These are phyloP conservation scores for Lolium multiflorum DNA, from an alignment of 176 grass and related monocot species.

Conservation along the genomic window DNA sequence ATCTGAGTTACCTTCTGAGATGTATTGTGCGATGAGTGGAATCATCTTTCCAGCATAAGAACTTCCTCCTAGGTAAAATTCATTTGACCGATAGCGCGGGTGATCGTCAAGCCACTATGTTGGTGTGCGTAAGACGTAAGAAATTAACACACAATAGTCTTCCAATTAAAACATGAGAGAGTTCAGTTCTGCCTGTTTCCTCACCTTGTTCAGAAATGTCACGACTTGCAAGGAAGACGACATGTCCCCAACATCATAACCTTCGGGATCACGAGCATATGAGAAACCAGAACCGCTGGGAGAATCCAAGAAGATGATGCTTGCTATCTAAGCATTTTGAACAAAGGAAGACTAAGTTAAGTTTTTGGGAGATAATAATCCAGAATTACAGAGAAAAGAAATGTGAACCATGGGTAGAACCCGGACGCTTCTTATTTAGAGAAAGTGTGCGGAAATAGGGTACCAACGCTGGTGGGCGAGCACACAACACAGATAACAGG, in stretches of 20 bases:
- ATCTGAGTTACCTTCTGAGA: conserved; percentile 57
- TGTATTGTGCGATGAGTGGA: conserved; percentile 45
- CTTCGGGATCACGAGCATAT: conserved; percentile 44
- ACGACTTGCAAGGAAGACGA: conserved; percentile 50
- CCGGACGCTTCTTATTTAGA: no score
- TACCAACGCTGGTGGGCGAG: no score
- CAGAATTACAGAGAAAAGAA: no score
- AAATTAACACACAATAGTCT: background rate
- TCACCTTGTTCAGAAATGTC: conserved; percentile 64
- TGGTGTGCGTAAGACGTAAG: background rate
- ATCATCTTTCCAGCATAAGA: conserved; percentile 64
- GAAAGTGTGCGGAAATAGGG: no score
- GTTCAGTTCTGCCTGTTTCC: background rate
- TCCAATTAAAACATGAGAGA: background rate
- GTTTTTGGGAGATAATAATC: no score
- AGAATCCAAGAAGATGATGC: conserved; percentile 70
- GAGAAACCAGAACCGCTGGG: conserved; percentile 73
- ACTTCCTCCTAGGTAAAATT: conserved; percentile 64
- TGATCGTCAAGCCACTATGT: conserved; percentile 62
- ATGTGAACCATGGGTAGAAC: no score
- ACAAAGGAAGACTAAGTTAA: background rate
- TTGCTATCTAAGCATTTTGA: conserved; percentile 40
- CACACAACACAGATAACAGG: no score
- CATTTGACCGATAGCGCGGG: conserved; percentile 48
- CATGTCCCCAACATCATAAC: conserved; percentile 53